Evolutionary conservation across 1,284 basidiomycete genomes (phyloP), one percentile per base, ranked within the genome.

Genomic region (Agaricales sp.): DNA sequence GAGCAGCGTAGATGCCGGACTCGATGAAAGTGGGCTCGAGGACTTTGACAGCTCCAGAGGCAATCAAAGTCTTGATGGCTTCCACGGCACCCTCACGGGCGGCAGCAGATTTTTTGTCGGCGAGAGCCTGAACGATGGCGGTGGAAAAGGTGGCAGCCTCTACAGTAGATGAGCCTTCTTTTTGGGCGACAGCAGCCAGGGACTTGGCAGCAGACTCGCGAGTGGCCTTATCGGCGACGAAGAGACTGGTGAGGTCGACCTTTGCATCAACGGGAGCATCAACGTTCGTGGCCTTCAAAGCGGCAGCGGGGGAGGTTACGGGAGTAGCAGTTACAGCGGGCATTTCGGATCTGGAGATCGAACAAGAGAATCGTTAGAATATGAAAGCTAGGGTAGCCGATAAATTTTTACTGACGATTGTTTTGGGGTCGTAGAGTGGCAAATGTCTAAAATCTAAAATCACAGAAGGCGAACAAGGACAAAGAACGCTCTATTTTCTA

Each of bases 1-100:
- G 85, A 55, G 83, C 79, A 53, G 79, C 77, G 67, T 92, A 89
- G 58, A 97, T 77, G 58, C 88, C 87, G 51, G 87, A 87, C 58
- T 84, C 80, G 67, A 92, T 68, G 71, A 98, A 88, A 67, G 73
- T 70, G 41, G 94, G 92, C 75, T 99, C 96, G 57, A 98, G 81
- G 55, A 89, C 82, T 68, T 81, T 84, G 60, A 84, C 73, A 52
- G 89, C 87, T 58, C 87, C 90, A 58, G 83, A 76, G 66, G 82
- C 81, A 61, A 86, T 77, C 67, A 92, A 74, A 53, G 82, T 71
- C 52, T 71, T 65, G 60, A 96, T 68, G 58, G 89, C 83, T 64
- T 73, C 68, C 48, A 83, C 84, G 45, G 88, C 91, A 55, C 84
- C 88, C 70, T 95, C 88, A 63, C 92, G 89, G 55, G 85, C 80